A percentile compares a stretch with the other conserved stretches of the same genome.
These are phyloP conservation scores for Prorocentrum cordatum DNA, from an alignment of 169 alveolate species.

Conservation along the genomic window DNA sequence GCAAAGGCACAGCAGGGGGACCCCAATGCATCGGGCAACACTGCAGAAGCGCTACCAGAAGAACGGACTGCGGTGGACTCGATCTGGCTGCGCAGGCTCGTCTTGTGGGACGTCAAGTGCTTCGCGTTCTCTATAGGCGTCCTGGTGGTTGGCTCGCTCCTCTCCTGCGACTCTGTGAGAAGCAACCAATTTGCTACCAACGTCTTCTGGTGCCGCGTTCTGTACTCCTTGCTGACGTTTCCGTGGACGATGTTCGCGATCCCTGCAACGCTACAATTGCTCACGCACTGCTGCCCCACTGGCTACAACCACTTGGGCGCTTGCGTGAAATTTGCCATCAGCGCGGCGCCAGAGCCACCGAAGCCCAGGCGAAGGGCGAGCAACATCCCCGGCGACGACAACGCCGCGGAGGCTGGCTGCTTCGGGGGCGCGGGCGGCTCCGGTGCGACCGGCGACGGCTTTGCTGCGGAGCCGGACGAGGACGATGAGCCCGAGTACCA, in stretches of 20 bases:
- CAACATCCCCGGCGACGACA: no score
- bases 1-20: not conserved
- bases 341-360: no score
- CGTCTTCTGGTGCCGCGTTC: conserved; percentile 60
- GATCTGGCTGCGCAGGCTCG: conserved; percentile 1
- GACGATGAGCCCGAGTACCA: no score
- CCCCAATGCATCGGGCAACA: not conserved
- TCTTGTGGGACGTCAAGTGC: conserved; percentile 34
- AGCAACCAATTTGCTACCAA: no score
- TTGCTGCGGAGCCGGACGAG: no score
- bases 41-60: no score
- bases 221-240: conserved; percentile 44
- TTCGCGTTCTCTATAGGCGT: conserved; percentile 14
- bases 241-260: conserved; percentile 19
- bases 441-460: no score
- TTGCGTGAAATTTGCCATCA: no score
- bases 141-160: not conserved
- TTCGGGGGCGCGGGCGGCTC: no score
- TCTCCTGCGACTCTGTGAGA: not conserved
- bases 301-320: conserved; percentile 49
- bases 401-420: no score
- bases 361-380: no score
- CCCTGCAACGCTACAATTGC: conserved; percentile 11
- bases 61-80: conserved; percentile 35
- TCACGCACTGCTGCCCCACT: conserved; percentile 49